Base-by-base conservation (phyloP, 2,329 filamentous ascomycete genomes). In the Hymenoscyphus fructigenus region DNA sequence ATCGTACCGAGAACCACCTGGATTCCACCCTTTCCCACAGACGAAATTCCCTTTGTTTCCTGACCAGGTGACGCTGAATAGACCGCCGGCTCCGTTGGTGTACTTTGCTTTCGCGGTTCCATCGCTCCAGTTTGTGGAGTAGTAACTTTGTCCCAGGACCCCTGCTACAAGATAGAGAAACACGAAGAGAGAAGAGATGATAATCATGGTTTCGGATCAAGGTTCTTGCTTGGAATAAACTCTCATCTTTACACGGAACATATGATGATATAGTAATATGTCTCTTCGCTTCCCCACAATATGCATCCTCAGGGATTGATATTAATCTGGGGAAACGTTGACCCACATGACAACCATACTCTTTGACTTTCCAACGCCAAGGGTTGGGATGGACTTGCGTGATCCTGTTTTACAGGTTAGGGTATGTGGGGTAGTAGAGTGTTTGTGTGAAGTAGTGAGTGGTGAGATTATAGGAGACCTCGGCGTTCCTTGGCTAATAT, bases 111-210 rank as follows among this genome's bases (percentile, higher is more conserved):
- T 72, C 44, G 77, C 79, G 2, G 59, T 38, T n/a, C 82, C 81
- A 65, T 87, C 84, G 63, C 81, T 85, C 84, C 84, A 88, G 78
- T 81, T 87, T 9, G 82, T 85, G 76, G 84, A 88, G 78, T 83
- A 88, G 78, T 80, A 88, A 62, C 84, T 84, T 70, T 60, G 59
- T 50, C 65, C 65, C 20, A 71, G n/a, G 29, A 65, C 65, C 12
- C 57, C 58, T 23, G 56, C 59, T 17, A 63, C 59, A 28, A 64
- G 50, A 26, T 61, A 65, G 41, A 61, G 56, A 20, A 53, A 63
- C 44, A 69, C 28, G 38, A 70, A 23, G 28, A 72, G 47, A n/a
- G 67, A 68, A 9, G 63, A 59, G 59, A 71, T 65, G 17, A 59
- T 67, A 55, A 69, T 63, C 69, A 72, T 70, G n/a, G 28, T 65